phyloP scores from a whole-genome alignment of 1,284 basidiomycete species.

The Cryptococcus floricola region DNA sequence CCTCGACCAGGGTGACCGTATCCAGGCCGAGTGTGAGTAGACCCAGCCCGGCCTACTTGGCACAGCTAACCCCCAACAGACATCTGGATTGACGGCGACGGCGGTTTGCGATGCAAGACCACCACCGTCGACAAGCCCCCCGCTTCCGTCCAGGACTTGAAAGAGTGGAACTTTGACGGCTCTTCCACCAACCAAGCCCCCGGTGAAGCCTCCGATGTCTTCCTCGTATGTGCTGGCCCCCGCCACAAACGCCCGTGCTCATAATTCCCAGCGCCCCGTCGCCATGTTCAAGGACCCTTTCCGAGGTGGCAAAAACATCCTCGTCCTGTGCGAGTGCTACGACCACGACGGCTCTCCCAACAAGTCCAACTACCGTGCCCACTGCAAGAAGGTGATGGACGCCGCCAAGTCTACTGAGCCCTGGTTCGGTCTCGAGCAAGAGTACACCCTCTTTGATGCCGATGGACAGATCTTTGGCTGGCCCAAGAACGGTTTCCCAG shows the following conservation, averaged over 20 bases:
- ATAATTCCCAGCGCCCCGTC: conserved; percentile 64
- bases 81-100: conserved; percentile 92
- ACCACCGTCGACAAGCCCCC: conserved; percentile 54
- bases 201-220: conserved; percentile 92
- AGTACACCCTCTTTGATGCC: conserved; percentile 95
- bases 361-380: conserved; percentile 90
- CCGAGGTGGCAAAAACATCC: conserved; percentile 96
- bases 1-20: conserved; percentile 75
- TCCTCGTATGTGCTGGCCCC: conserved; percentile 58
- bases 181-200: conserved; percentile 96
- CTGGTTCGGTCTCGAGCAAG: conserved; percentile 99
- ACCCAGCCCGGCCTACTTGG: too few species aligned
- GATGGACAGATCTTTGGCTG: conserved; percentile 92
- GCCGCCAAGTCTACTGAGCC: conserved; percentile 71
- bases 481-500: conserved; percentile 99
- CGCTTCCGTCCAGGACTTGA: conserved; percentile 50
- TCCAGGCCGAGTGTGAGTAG: conserved; percentile 85
- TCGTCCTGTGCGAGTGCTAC: conserved; percentile 95
- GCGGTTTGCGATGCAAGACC: conserved; percentile 89
- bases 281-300: conserved; percentile 99
- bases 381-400: conserved; percentile 90
- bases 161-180: conserved; percentile 99
- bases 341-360: conserved; percentile 99
- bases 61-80: conserved; percentile 53
- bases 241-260: background rate